phyloP scores from a whole-genome alignment of 2,329 filamentous ascomycete species.

The Aspergillus novofumigatus region DNA sequence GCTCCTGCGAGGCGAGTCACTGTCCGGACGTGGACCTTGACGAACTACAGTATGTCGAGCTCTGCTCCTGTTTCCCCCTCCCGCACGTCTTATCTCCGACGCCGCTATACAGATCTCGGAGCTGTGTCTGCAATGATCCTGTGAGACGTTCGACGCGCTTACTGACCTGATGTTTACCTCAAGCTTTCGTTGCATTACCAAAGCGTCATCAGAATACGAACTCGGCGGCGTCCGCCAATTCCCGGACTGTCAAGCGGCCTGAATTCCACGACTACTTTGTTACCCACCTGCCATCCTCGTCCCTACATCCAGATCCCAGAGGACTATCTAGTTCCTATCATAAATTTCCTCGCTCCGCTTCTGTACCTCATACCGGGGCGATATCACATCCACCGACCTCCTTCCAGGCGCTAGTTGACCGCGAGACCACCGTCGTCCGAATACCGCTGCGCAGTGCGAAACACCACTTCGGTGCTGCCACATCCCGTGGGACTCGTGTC shows the following conservation, averaged over 20 bases:
- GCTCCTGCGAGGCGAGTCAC: conserved; percentile 36
- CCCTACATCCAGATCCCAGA: conserved; percentile 80
- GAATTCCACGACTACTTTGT: conserved; percentile 95
- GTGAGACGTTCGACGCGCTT: background rate
- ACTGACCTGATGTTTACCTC: background rate
- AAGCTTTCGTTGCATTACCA: conserved; percentile 32
- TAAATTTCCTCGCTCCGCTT: conserved; percentile 80
- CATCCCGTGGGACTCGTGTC: conserved; percentile 73
- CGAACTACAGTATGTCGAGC: conserved; percentile 33
- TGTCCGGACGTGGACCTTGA: conserved; percentile 37
- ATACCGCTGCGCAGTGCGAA: conserved; percentile 92
- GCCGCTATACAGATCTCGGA: conserved; percentile 6
- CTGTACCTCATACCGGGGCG: conserved; percentile 66
- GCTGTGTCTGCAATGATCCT: background rate
- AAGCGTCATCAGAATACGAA: conserved; percentile 24
- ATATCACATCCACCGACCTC: conserved; percentile 50
- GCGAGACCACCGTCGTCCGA: conserved; percentile 88
- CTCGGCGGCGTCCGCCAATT: conserved; percentile 10
- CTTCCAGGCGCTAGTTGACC: conserved; percentile 58
- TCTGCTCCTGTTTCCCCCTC: background rate
- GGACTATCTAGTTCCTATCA: conserved; percentile 64
- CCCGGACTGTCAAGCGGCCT: conserved; percentile 35
- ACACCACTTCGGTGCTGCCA: conserved; percentile 84
- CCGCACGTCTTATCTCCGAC: conserved; percentile 14
- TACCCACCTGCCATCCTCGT: conserved; percentile 89